A percentile compares a stretch with the other conserved stretches of the same genome.
Conservation (phyloP, 1,139 yeast species). For the Kazachstania sp. region DNA sequence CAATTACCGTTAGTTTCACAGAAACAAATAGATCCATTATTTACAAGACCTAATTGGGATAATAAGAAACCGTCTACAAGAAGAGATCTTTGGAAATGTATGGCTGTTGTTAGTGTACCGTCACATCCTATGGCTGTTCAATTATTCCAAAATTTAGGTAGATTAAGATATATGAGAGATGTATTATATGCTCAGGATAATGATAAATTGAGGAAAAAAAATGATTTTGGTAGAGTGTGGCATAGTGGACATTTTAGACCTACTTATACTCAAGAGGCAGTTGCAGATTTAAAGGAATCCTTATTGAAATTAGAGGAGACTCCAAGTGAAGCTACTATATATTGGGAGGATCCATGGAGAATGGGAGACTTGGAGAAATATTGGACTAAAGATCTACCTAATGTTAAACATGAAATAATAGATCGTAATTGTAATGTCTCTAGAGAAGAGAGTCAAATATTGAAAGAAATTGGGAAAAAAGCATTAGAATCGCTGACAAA, state of each 20-base stretch:
- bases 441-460: conserved; percentile 28
- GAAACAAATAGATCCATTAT: conserved; percentile 62
- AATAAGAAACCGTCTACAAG: conserved; percentile 71
- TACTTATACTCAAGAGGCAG: conserved; percentile 83
- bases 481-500: not conserved
- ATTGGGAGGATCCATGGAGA: conserved; percentile 85
- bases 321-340: conserved; percentile 34
- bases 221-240: conserved; percentile 78
- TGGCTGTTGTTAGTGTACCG: conserved; percentile 74
- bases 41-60: conserved; percentile 79
- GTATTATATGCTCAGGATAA: conserved; percentile 51
- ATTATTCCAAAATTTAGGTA: conserved; percentile 66
- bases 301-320: conserved; percentile 33
- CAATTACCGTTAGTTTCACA: conserved; percentile 63
- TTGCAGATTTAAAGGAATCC: conserved; percentile 71
- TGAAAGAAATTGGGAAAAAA: conserved; percentile 23
- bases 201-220: conserved; percentile 58
- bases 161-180: conserved; percentile 68
- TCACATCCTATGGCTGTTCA: conserved; percentile 59
- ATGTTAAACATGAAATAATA: conserved; percentile 21
- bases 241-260: conserved; percentile 82
- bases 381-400: conserved; percentile 24
- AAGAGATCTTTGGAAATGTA: conserved; percentile 81
- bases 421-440: conserved; percentile 22
- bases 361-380: conserved; percentile 47